Base-by-base conservation (phyloP, 202 grass and related monocot species). In the Eragrostis tef region DNA sequence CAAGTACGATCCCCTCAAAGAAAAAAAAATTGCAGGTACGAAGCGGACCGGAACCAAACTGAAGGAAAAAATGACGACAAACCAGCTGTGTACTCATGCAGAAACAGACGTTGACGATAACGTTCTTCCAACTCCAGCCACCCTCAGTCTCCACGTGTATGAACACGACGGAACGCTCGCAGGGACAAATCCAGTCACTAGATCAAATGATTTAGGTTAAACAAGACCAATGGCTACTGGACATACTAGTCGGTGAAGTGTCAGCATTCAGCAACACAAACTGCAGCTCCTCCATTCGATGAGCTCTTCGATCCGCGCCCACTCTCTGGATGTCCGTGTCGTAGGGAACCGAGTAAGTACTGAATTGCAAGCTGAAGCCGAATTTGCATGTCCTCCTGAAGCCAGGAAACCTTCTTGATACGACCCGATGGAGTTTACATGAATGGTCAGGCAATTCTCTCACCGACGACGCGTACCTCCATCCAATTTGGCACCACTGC, bases 231-330 rank as follows among this genome's bases (percentile, higher is more conserved):
- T 42, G 47, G 47, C 48, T 83, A 11, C 36, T 24, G 42, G 20
- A 39, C 73, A 70, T 31, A 5, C 39, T n/a, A 51, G 64, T 51
- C n/a, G 73, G 73, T 75, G 51, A 59, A 13, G 52, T 11, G 73
- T 62, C 64, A 27, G 13, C 73, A 12, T 41, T 70, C 82, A 17
- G 11, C 17, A 39, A 6, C 29, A 31, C 29, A 31, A 31, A 31
- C 29, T 31, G 29, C 29, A 31, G 29, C 29, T 31, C 29, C 29
- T 31, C 29, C n/a, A 22, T 39, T 2, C 34, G 0, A 9, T 6
- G 17, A 17, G 29, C n/a, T 34, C 39, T 22, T 19, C n/a, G n/a
- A n/a, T n/a, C 15, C 24, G 25, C 11, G 0, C 2, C 2, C 10
- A 7, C 21, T 12, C 21, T 25, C 49, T 0, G 67, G 49, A 71